phyloP scores from a whole-genome alignment of 257 asterid genomes.

The Paraleonurus japonicus region DNA sequence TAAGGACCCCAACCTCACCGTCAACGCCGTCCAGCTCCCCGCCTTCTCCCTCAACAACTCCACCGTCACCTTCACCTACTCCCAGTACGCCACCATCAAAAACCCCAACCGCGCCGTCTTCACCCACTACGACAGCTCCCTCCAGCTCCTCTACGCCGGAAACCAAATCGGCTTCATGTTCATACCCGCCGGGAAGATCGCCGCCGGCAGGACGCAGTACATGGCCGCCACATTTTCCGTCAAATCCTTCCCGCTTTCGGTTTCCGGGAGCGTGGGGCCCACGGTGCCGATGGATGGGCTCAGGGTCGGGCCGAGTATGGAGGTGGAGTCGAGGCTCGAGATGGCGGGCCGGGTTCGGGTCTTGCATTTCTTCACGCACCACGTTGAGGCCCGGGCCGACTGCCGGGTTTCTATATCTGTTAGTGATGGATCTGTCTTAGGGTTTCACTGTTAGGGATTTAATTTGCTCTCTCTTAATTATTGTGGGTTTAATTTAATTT shows the following conservation, averaged over 20 bases:
- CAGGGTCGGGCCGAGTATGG: slow-evolving; percentile 65
- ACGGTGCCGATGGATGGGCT: slow-evolving; percentile 48
- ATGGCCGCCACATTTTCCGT: slow-evolving; percentile 85
- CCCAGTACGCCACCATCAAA: slow-evolving; percentile 61
- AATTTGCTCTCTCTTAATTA: neutral
- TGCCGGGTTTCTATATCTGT: slow-evolving; percentile 64
- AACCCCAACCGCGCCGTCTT: slow-evolving; percentile 80
- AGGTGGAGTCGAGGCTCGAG: slow-evolving; percentile 71
- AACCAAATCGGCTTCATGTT: slow-evolving; percentile 80
- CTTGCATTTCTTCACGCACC: slow-evolving; percentile 65
- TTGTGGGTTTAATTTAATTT: neutral
- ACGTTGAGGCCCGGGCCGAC: slow-evolving; percentile 58
- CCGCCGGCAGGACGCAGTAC: slow-evolving; percentile 57
- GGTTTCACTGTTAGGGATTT: slow-evolving; percentile 61
- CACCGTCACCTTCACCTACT: slow-evolving; percentile 77
- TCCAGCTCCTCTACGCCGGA: slow-evolving; percentile 66
- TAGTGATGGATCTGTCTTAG: slow-evolving; percentile 76
- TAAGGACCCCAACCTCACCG: slow-evolving; percentile 53
- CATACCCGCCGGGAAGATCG: slow-evolving; percentile 83
- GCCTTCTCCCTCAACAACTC: slow-evolving; percentile 64
- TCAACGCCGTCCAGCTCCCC: slow-evolving; percentile 74
- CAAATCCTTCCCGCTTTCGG: slow-evolving; percentile 55
- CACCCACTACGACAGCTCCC: slow-evolving; percentile 85
- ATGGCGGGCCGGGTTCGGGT: slow-evolving; percentile 84
- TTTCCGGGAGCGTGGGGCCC: slow-evolving; percentile 40